These are phyloP conservation scores for Claviceps sp. DNA, from an alignment of 2,329 filamentous ascomycete species.

Conservation along the genomic window DNA sequence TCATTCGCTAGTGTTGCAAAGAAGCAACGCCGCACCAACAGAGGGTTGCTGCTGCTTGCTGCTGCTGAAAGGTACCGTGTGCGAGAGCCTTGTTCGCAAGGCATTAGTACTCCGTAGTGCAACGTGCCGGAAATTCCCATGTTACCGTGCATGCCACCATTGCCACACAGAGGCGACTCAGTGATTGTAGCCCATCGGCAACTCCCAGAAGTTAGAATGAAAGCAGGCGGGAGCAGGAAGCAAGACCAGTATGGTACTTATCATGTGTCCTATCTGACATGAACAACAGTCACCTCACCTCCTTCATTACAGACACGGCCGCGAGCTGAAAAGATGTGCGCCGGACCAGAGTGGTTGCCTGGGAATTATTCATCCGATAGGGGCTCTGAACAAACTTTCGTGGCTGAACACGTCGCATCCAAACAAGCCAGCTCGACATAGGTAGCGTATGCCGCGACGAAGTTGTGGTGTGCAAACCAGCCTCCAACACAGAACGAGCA, in stretches of 20 bases:
- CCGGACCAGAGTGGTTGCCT: background rate
- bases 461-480: too few relatives aligned
- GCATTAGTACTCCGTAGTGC: too few relatives aligned
- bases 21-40: background rate
- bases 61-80: background rate
- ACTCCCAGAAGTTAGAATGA: background rate
- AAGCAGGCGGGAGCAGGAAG: background rate
- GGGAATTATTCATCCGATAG: background rate
- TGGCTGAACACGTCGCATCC: background rate
- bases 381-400: background rate
- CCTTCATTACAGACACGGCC: background rate
- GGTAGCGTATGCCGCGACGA: background rate
- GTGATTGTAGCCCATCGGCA: background rate
- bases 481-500: too few relatives aligned
- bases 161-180: background rate
- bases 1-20: background rate
- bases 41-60: background rate
- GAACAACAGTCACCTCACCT: background rate
- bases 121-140: too few relatives aligned
- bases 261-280: background rate
- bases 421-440: background rate
- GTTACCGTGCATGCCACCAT: background rate
- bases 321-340: background rate
- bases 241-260: background rate
- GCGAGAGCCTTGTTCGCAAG: background rate